Conservation (phyloP, 345 rosid species). For the Psidium guajava region DNA sequence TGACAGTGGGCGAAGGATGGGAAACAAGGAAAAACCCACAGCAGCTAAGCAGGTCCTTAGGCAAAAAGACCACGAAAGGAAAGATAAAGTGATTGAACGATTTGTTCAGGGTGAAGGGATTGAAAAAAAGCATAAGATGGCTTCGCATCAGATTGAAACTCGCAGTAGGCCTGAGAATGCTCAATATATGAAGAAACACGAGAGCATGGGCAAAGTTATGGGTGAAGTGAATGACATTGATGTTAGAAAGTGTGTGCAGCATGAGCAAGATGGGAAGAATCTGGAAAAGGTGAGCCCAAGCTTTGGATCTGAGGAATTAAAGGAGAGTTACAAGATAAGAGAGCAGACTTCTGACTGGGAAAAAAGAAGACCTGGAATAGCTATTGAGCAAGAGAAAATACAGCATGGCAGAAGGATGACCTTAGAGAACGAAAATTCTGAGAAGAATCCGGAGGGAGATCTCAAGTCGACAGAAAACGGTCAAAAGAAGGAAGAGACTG, state of each 20-base stretch:
- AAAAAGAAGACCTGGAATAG: background rate
- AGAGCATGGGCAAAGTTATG: conserved; percentile 18
- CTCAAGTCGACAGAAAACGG: background rate
- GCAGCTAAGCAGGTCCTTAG: conserved; percentile 19
- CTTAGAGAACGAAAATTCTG: conserved; percentile 16
- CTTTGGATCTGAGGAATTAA: conserved; percentile 9
- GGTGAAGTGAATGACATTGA: conserved; percentile 16
- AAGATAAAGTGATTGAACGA: conserved; percentile 25
- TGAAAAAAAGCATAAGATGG: conserved; percentile 20
- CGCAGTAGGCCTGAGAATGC: conserved; percentile 19
- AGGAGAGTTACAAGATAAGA: conserved; percentile 14
- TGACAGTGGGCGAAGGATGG: background rate
- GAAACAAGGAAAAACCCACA: conserved; percentile 8
- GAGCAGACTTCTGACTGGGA: background rate
- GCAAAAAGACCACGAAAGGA: conserved; percentile 17
- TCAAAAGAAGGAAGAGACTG: background rate
- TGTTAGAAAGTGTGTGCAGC: conserved; percentile 17
- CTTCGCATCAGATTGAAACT: conserved; percentile 15
- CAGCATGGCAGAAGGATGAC: conserved; percentile 2
- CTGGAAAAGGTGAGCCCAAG: conserved; percentile 8
- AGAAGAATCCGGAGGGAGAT: conserved; percentile 1
- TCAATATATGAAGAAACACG: conserved; percentile 19
- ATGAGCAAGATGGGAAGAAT: conserved; percentile 15
- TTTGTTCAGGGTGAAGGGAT: conserved; percentile 19
- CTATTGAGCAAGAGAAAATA: background rate